Evolutionary conservation across 805 yeast genomes (phyloP), one percentile per base, ranked within the genome.

Genomic region (Suhomyces kilbournensis): DNA sequence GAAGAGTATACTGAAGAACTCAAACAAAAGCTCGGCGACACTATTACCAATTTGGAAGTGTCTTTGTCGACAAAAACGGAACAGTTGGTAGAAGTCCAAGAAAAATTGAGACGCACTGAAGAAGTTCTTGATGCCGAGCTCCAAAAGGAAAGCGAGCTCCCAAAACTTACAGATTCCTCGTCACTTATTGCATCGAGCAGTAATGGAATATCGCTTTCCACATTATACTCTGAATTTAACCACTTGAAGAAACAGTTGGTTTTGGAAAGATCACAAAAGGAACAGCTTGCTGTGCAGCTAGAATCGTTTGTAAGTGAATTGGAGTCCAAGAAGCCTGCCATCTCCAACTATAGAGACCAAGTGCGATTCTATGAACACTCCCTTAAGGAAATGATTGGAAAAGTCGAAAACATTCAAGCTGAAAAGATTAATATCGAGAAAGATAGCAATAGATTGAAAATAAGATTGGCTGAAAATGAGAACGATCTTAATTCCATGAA

Each of bases 291-390:
- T 51, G 67, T 74, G 34, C 93, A 90, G 66, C 74, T 92, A 53
- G 86, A 87, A 59, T 74, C 77, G 1, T 84, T 93, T 57, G 82
- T 91, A 30, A 75, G 77, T 17, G 97, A 91, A 66, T 73, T 92
- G 55, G 96, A 90, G 60, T 76, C 80, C 28, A 85, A 88, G 61
- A 84, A 89, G 51, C 97, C 98, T 0, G 72, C 85, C 2, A 78
- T 93, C 46, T 81, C 76, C 74, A 69, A 85, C 84, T 49, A 87
- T 84, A 60, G 84, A 77, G 68, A 68, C 76, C 90, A 59, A 64
- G 74, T 56, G 66, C 76, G 48, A 60, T 87, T 60, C 83, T 88
- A 73, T 64, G 76, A 54, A 84, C 82, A 62, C 62, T 86, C 63
- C 62, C 76, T 48, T 78, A 84, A 60, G 57, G 90, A 63, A 69